Conservation (phyloP, 2,329 filamentous ascomycete genomes). For the Myriosclerotinia scirpicola region DNA sequence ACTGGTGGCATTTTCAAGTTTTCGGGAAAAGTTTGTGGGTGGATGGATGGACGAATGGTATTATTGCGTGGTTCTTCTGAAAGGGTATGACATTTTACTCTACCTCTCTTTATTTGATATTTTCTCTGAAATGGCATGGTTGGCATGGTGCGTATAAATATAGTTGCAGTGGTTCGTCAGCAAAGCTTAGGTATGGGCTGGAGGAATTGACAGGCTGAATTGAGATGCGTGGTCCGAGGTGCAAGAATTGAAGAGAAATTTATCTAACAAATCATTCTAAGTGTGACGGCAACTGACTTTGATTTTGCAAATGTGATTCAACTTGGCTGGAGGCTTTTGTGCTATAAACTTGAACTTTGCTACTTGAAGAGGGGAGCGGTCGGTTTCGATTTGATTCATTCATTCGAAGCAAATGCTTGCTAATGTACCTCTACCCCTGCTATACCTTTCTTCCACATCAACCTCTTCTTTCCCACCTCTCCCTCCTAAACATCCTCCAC, state of each 20-base stretch:
- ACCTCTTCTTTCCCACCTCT: no score
- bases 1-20: not conserved
- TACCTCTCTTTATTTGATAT: not conserved
- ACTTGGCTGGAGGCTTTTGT: not conserved
- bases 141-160: conserved; percentile 11
- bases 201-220: conserved; percentile 1
- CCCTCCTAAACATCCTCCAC: no score
- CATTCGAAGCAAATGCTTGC: no score
- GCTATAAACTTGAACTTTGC: no score
- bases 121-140: not conserved
- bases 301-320: not conserved
- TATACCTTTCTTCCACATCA: no score
- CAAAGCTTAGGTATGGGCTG: conserved; percentile 1
- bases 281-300: not conserved
- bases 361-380: no score
- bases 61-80: not conserved
- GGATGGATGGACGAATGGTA: not conserved
- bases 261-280: not conserved
- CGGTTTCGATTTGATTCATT: no score
- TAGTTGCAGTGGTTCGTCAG: conserved; percentile 14
- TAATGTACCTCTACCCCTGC: no score
- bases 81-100: not conserved
- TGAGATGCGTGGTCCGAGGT: not conserved
- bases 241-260: conserved; percentile 2
- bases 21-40: conserved; percentile 4